Evolutionary conservation across 768 basidiomycete genomes (phyloP), one percentile per base, ranked within the genome.

Genomic region (Mycena maculata): DNA sequence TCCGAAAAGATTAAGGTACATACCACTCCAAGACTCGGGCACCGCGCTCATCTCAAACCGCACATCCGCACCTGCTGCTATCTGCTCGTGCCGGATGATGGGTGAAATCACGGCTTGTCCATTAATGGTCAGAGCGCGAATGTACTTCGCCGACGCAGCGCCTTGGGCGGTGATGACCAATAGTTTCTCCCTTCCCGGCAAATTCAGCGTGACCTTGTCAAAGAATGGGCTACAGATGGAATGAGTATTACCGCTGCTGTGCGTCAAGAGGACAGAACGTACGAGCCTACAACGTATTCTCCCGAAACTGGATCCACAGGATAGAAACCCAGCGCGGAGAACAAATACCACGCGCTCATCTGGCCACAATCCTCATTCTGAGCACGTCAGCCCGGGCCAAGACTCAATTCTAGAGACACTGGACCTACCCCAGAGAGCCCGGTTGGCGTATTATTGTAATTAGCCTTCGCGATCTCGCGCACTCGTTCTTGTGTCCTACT

Each of bases 331-430:
- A 95, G 83, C 0, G 92, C 88, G 54, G 88, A 90, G 79, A 93
- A 94, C 16, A 94, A 84, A 71, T 90, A 94, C 93, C 93, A 95
- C 0, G 93, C 91, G 71, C 91, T 92, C 93, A 95, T 95, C 75
- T 95, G 93, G 1, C 93, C 93, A 69, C 93, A 94, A 73, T 95
- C 93, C 75, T 95, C 93, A 71, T 95, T 95, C 90, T 93, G 65
- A 27, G 60, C 12, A 59, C 10, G 55, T 48, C 55, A 47, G 25
- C 38, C 3, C 1, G 57, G 23, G 57, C 22, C 20, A 20, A 16
- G 5, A 6, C 22, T 13, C 22, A 18, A n/a, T n/a, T n/a, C 5
- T 8, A 53, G 15, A 53, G 36, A 33, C 1, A 25, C 5, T 23
- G 8, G 3, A 77, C 85, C 23, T 73, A 92, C 92, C 18, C 93